Conservation (phyloP, 306 rosid species). For the Oxytropis ochrocephala region DNA sequence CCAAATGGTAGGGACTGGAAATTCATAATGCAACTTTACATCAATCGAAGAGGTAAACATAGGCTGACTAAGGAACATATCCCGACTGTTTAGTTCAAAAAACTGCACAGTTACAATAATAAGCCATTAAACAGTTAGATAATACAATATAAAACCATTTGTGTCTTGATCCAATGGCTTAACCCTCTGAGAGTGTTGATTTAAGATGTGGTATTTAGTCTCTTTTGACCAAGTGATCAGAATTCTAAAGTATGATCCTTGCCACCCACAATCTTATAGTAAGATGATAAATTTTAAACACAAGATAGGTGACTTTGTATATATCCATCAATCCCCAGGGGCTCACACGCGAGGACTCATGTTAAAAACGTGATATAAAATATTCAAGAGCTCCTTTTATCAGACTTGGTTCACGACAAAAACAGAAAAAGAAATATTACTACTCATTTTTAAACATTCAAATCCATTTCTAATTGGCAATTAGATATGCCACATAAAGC, state of each 20-base stretch:
- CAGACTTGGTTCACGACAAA: not conserved
- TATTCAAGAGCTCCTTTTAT: not conserved
- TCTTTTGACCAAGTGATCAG: not conserved
- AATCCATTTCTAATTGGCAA: not conserved
- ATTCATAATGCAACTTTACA: conserved; percentile 19
- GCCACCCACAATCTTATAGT: not conserved
- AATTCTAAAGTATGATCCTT: not conserved
- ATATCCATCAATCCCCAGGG: not conserved
- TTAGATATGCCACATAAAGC: not conserved
- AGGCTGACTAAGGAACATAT: not conserved
- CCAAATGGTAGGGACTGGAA: conserved; percentile 96
- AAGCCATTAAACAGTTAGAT: not conserved
- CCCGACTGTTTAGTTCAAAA: conserved; percentile 5
- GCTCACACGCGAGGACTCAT: not conserved
- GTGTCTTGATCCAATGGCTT: not conserved
- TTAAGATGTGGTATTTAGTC: not conserved
- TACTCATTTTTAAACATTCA: not conserved
- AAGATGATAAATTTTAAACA: not conserved
- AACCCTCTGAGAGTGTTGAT: not conserved
- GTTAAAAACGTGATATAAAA: not conserved
- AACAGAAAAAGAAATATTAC: not conserved
- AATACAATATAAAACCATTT: not conserved
- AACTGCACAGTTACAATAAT: conserved; percentile 12
- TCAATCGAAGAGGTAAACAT: conserved; percentile 11
- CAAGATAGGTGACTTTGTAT: not conserved